These are phyloP conservation scores for Huntiella decipiens DNA, from an alignment of 2,329 filamentous ascomycete genomes.

Conservation along the genomic window DNA sequence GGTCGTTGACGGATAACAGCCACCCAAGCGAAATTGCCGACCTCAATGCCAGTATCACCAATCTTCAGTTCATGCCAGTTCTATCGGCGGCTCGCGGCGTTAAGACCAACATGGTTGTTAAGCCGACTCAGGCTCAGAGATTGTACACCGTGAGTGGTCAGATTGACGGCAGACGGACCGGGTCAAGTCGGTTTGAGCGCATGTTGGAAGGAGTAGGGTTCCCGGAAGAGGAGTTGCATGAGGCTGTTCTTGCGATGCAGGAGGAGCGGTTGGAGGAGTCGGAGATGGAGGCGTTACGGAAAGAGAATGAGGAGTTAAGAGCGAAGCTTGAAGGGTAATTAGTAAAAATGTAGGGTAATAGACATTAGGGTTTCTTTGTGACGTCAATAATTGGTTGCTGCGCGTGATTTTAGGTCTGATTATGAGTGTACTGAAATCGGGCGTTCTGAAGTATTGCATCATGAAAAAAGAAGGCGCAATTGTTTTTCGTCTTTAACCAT, in stretches of 20 bases:
- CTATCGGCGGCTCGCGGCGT: conserved; percentile 12
- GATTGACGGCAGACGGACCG: conserved; percentile 23
- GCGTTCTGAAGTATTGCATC: too few species aligned
- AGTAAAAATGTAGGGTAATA: too few species aligned
- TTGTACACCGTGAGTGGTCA: conserved; percentile 49
- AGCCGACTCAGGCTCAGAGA: conserved; percentile 53
- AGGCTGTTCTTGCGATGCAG: conserved; percentile 23
- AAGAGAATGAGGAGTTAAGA: conserved; percentile 22
- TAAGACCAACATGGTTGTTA: conserved; percentile 43
- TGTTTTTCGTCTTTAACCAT: too few species aligned
- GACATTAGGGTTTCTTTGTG: too few species aligned
- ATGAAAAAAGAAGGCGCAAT: too few species aligned
- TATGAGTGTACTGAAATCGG: too few species aligned
- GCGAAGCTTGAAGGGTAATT: conserved; percentile 11
- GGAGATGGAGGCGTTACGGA: conserved; percentile 7
- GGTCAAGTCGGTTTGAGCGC: conserved; percentile 23
- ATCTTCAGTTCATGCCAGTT: conserved; percentile 52
- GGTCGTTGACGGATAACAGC: conserved; percentile 57
- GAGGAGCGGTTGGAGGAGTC: conserved; percentile 8
- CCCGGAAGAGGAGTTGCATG: conserved; percentile 26
- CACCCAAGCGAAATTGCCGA: conserved; percentile 49
- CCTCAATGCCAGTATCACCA: conserved; percentile 67
- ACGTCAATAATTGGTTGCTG: too few species aligned
- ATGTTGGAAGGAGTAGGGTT: conserved; percentile 30
- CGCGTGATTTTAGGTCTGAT: too few species aligned